phyloP scores from a whole-genome alignment of 768 basidiomycete species.

The Phylloporus arenicola region DNA sequence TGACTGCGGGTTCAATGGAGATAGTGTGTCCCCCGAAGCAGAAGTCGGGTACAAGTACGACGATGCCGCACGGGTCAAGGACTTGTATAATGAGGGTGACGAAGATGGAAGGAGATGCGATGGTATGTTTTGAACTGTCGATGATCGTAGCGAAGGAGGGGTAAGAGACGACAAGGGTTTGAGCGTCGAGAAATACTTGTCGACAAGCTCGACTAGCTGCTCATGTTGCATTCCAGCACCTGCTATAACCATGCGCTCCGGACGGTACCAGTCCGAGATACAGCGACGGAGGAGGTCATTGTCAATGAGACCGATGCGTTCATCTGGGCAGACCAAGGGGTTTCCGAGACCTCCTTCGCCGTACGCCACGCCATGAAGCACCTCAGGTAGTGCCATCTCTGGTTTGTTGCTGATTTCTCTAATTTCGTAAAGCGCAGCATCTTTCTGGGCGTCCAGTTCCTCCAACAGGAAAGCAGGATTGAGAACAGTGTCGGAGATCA shows the following conservation, averaged over 20 bases:
- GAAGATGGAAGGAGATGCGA: slow-evolving; percentile 56
- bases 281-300: slow-evolving; percentile 53
- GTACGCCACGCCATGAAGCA: slow-evolving; percentile 85
- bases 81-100: slow-evolving; percentile 53
- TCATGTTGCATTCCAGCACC: slow-evolving; percentile 91
- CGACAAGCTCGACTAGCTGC: slow-evolving; percentile 77
- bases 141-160: slow-evolving; percentile 23
- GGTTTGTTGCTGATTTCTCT: slow-evolving; percentile 85
- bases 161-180: slow-evolving; percentile 32
- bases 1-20: slow-evolving; percentile 30
- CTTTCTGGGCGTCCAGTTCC: slow-evolving; percentile 78
- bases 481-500: slow-evolving; percentile 88
- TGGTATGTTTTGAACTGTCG: slow-evolving; percentile 35
- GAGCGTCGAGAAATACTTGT: slow-evolving; percentile 77
- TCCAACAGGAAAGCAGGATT: slow-evolving; percentile 69
- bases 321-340: slow-evolving; percentile 81
- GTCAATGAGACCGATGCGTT: slow-evolving; percentile 68
- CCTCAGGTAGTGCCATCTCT: slow-evolving; percentile 88
- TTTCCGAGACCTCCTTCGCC: slow-evolving; percentile 78
- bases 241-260: slow-evolving; percentile 93
- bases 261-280: slow-evolving; percentile 80
- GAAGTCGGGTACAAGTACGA: slow-evolving; percentile 55
- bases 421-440: slow-evolving; percentile 86
- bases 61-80: slow-evolving; percentile 70
- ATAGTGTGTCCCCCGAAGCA: not conserved